Base-by-base conservation (phyloP, 345 rosid genomes). In the Microthlaspi erraticum region DNA sequence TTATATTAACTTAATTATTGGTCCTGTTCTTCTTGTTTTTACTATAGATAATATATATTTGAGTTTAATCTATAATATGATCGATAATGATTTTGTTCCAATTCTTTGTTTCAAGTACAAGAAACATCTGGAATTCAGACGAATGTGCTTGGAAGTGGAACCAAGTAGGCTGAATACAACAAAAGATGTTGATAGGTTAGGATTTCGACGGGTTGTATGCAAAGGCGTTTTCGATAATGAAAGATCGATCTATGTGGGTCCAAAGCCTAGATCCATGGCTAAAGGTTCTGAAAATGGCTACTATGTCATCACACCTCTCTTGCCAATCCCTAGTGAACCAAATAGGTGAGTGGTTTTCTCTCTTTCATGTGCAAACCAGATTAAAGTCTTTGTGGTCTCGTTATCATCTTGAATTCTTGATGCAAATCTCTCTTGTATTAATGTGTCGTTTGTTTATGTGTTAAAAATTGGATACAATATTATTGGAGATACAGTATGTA, bases 221-320 rank as follows among this genome's bases (percentile, higher is more conserved):
- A 82, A 78, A 80, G 98, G 97, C 53, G 65, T 82, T 72, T 90
- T 84, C 23, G 82, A 90, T 60, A 83, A 88, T 18, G 51, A 72
- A 74, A 84, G 63, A 23, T 90, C 98, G 31, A 72, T 92, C 60
- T 92, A 70, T 78, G 80, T 92, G 9, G 98, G 98, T 39, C 98
- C 98, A 36, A 93, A 93, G 41, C 88, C 98, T 50, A 86, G 91
- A 78, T 82, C 86, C 76, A 87, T 90, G 77, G 84, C 92, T 0
- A 91, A 93, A 54, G 87, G 83, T 60, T 86, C 95, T 26, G 92
- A 88, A 70, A 85, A 82, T 76, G 98, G 98, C 36, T 88, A 83
- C 73, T 85, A 83, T 72, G 76, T 90, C 23, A 82, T 90, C 66
- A 85, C 87, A 19, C 97, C 98, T 53, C 82, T 92, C 12, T 49